Evolutionary conservation across 768 basidiomycete species (phyloP).

Genomic region (Lepiota brunneoincarnata): DNA sequence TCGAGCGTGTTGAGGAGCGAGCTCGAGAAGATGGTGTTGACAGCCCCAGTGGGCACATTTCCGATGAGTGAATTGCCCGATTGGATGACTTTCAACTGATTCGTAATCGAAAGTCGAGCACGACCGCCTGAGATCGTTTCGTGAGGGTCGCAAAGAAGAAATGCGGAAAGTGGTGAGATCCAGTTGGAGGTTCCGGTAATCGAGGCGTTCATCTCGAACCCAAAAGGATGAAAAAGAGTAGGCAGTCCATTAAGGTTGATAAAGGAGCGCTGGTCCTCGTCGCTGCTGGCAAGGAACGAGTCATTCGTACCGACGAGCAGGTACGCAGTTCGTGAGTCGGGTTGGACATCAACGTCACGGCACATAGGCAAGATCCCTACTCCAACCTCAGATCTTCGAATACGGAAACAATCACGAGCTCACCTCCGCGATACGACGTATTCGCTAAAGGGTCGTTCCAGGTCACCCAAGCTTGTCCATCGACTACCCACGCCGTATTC

Average conservation of each 20-base stretch:
- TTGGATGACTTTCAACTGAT: neutral
- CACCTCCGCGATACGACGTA: neutral
- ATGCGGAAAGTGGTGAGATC: neutral
- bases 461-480: neutral
- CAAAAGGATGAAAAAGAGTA: neutral
- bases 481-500: neutral
- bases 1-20: neutral
- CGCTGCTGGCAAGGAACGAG: neutral
- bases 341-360: neutral
- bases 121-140: neutral
- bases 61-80: neutral
- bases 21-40: neutral
- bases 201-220: neutral
- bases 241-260: neutral
- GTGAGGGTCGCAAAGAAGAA: neutral
- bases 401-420: too few relatives aligned
- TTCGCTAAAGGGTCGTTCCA: neutral
- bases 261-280: neutral
- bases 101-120: neutral
- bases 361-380: neutral
- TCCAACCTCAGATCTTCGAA: too few relatives aligned
- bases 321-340: neutral
- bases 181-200: neutral
- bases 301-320: neutral
- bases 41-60: neutral